phyloP scores from a whole-genome alignment of 106 monocot species.

The Alisma plantagoaquatica region DNA sequence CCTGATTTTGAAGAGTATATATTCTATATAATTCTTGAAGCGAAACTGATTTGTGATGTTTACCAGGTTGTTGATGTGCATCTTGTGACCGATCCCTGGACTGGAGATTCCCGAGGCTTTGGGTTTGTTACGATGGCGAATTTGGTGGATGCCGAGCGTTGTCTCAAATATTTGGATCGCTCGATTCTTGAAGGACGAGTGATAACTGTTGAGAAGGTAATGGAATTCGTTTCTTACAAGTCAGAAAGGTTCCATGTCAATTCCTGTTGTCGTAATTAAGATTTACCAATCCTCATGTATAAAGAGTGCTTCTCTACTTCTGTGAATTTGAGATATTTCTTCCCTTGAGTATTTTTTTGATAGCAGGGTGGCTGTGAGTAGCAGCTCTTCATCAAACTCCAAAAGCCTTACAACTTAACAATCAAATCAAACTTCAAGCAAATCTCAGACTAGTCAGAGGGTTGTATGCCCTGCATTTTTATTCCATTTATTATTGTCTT shows the following conservation, averaged over 20 bases:
- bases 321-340: slow-evolving; percentile 32
- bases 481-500: not conserved
- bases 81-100: slow-evolving; percentile 71
- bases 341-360: slow-evolving; percentile 36
- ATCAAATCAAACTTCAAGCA: slow-evolving; percentile 49
- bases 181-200: slow-evolving; percentile 84
- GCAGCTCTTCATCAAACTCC: slow-evolving; percentile 69
- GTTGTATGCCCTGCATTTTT: slow-evolving; percentile 66
- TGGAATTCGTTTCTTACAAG: not conserved
- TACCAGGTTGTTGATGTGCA: slow-evolving; percentile 62
- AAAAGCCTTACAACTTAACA: slow-evolving; percentile 50
- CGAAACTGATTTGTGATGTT: not conserved
- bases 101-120: slow-evolving; percentile 86
- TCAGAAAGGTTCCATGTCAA: not conserved
- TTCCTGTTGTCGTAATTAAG: not conserved
- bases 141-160: slow-evolving; percentile 49
- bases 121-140: slow-evolving; percentile 79
- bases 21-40: no score
- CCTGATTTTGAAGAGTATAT: no score
- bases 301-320: slow-evolving; percentile 1
- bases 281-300: not conserved
- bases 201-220: slow-evolving; percentile 95
- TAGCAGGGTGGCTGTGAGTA: slow-evolving; percentile 56
- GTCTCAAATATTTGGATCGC: slow-evolving; percentile 70
- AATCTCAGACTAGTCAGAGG: slow-evolving; percentile 26